phyloP scores from a whole-genome alignment of 2,329 filamentous ascomycete genomes.

The Sclerotinia nivalis region DNA sequence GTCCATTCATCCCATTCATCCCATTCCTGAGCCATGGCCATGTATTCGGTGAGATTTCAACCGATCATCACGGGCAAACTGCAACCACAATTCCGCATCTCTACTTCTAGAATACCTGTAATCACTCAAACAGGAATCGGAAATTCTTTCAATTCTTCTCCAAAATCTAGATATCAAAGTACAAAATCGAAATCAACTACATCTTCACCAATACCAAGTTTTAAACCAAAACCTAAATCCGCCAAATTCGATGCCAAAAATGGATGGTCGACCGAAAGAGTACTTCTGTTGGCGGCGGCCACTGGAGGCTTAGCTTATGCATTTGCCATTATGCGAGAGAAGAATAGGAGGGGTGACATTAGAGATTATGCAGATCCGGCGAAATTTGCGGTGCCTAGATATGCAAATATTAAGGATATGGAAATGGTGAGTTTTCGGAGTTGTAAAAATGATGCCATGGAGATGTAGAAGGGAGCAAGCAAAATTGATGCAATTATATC shows the following conservation, averaged over 20 bases:
- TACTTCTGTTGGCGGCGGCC: slow-evolving; percentile 33
- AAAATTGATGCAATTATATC: slow-evolving; percentile 9
- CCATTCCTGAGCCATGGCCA: not conserved
- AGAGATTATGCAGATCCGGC: slow-evolving; percentile 37
- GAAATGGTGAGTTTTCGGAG: slow-evolving; percentile 46
- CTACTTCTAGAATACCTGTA: not conserved
- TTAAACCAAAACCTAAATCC: not conserved
- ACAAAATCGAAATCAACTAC: not conserved
- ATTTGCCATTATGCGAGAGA: slow-evolving; percentile 27
- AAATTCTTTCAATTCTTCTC: not conserved
- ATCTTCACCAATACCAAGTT: not conserved
- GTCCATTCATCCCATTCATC: not conserved
- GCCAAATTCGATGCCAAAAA: not conserved
- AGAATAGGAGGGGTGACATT: slow-evolving; percentile 13
- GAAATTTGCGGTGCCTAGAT: slow-evolving; percentile 42
- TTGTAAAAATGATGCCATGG: not conserved
- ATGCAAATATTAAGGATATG: slow-evolving; percentile 53
- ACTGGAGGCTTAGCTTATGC: slow-evolving; percentile 30
- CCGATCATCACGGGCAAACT: not conserved
- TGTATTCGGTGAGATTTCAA: slow-evolving; percentile 19
- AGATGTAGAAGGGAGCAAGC: not conserved
- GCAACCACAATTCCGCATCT: not conserved
- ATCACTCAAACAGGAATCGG: not conserved
- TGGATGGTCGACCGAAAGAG: slow-evolving; percentile 34
- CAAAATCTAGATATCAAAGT: not conserved